phyloP scores from a whole-genome alignment of 192 early-diverging fungal genomes.

The Entophlyctis helioformis region DNA sequence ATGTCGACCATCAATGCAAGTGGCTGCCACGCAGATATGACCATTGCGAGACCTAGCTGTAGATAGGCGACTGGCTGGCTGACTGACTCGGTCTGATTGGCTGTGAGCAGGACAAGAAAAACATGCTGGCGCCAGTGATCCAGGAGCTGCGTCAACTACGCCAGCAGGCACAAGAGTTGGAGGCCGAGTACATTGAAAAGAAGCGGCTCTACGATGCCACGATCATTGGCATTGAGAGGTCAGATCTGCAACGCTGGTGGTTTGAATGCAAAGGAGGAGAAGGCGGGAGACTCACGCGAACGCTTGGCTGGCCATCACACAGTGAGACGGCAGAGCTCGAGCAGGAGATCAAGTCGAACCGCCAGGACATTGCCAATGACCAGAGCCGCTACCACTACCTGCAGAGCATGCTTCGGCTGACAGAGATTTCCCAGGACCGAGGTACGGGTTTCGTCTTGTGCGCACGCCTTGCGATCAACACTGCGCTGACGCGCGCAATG shows the following conservation, averaged over 20 bases:
- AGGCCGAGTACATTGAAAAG: slow-evolving; percentile 40
- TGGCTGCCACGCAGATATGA: too few relatives aligned
- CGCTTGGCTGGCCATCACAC: too few relatives aligned
- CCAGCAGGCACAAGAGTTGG: slow-evolving; percentile 26
- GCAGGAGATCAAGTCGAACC: slow-evolving; percentile 26
- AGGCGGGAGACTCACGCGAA: too few relatives aligned
- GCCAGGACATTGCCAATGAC: slow-evolving; percentile 33
- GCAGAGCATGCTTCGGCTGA: slow-evolving; percentile 16
- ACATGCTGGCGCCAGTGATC: slow-evolving; percentile 35
- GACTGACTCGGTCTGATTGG: neutral
- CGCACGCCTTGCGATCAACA: neutral
- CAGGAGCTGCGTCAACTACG: slow-evolving; percentile 34
- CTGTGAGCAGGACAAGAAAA: slow-evolving; percentile 32
- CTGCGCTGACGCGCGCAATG: neutral
- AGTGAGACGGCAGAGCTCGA: slow-evolving; percentile 33
- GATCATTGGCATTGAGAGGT: slow-evolving; percentile 43
- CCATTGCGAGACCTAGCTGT: too few relatives aligned
- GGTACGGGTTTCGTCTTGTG: slow-evolving; percentile 10
- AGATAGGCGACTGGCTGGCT: too few relatives aligned
- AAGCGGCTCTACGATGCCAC: slow-evolving; percentile 41
- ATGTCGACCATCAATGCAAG: slow-evolving; percentile 33
- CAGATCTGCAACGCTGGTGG: too few relatives aligned
- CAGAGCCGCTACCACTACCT: slow-evolving; percentile 37
- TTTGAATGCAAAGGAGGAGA: too few relatives aligned
- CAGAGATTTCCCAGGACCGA: slow-evolving; percentile 36